Evolutionary conservation across 2,329 filamentous ascomycete species (phyloP).

Genomic region (Microdochium trichocladiopsis): DNA sequence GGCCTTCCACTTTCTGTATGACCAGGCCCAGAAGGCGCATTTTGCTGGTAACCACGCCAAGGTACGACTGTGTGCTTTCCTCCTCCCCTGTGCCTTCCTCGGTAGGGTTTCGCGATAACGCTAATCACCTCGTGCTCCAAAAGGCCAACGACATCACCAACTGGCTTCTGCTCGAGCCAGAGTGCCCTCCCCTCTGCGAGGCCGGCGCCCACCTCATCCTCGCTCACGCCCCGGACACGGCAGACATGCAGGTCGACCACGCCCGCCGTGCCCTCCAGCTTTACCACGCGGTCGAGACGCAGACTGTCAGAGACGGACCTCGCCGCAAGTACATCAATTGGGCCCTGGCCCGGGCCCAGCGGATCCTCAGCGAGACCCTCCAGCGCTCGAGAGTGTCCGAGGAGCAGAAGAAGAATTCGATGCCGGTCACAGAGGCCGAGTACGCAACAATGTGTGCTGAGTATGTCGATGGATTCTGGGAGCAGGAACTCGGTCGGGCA

Average conservation of each 20-base stretch:
- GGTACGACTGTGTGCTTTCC: too few species aligned
- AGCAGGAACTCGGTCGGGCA: too few species aligned
- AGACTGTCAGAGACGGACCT: neutral
- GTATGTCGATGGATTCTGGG: too few species aligned
- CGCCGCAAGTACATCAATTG: neutral
- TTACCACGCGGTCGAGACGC: neutral
- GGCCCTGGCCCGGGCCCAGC: too few species aligned
- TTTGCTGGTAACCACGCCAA: neutral
- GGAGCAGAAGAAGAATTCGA: too few species aligned
- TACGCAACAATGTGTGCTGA: too few species aligned
- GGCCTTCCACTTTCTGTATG: neutral
- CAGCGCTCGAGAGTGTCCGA: too few species aligned
- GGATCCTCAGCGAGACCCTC: too few species aligned
- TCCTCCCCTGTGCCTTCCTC: too few species aligned
- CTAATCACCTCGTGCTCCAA: too few species aligned
- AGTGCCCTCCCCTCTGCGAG: neutral
- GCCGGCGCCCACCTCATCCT: neutral
- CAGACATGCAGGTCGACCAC: neutral
- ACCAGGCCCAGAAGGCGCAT: neutral
- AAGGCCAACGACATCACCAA: neutral
- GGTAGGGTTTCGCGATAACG: too few species aligned
- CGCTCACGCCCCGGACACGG: neutral
- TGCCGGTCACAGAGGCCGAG: too few species aligned
- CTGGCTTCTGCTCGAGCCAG: neutral
- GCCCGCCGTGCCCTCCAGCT: neutral